Evolutionary conservation across 257 asterid genomes (phyloP).

Genomic region (Thymus mandschuricus): DNA sequence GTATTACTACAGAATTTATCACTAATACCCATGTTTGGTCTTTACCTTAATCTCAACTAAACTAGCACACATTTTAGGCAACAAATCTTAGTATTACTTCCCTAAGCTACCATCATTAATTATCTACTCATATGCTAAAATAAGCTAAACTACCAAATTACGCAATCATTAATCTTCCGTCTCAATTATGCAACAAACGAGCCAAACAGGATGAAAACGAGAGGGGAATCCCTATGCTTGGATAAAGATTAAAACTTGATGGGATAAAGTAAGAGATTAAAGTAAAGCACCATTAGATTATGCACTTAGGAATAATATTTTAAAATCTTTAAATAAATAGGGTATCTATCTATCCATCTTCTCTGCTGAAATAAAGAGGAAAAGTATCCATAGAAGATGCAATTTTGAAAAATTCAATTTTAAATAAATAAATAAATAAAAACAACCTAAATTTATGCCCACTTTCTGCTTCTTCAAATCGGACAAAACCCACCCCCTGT

Average conservation of each 20-base stretch:
- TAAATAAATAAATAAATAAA: neutral
- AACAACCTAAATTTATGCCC: slow-evolving; percentile 29
- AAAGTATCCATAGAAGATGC: slow-evolving; percentile 29
- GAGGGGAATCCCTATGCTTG: slow-evolving; percentile 25
- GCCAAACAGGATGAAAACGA: too few relatives aligned
- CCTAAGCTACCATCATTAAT: slow-evolving; percentile 19
- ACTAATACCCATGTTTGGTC: slow-evolving; percentile 14
- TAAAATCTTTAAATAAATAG: neutral
- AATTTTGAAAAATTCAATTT: slow-evolving; percentile 8
- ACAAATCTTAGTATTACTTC: slow-evolving; percentile 26
- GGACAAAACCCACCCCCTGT: slow-evolving; percentile 45
- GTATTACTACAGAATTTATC: neutral
- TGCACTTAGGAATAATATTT: neutral
- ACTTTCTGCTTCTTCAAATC: slow-evolving; percentile 57
- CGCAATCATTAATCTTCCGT: too few relatives aligned
- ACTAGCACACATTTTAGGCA: slow-evolving; percentile 24
- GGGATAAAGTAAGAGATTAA: slow-evolving; percentile 42
- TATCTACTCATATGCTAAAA: neutral
- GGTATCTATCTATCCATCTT: slow-evolving; percentile 24
- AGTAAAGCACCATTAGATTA: slow-evolving; percentile 24
- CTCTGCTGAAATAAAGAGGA: slow-evolving; percentile 30
- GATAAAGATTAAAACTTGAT: slow-evolving; percentile 33
- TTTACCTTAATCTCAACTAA: slow-evolving; percentile 40
- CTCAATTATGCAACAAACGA: too few relatives aligned
- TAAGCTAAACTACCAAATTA: neutral